Percentiles rank a stretch among this genome's conserved stretches.
These are phyloP conservation scores for Dactylonectria macrodidyma DNA, from an alignment of 2,329 filamentous ascomycete species.

Conservation along the genomic window DNA sequence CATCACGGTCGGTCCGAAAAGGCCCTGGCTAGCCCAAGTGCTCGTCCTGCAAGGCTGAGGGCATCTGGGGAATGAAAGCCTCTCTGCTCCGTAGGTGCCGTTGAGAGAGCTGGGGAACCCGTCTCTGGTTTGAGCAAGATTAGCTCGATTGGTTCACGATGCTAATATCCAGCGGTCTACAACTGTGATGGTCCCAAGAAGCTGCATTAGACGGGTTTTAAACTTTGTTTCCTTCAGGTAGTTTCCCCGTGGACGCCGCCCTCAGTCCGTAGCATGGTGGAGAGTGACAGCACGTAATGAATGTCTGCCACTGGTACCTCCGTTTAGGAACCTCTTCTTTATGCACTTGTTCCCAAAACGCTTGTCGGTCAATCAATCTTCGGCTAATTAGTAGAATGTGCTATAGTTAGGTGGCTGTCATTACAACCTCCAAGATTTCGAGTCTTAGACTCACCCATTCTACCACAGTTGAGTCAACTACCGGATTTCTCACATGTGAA, in stretches of 20 bases:
- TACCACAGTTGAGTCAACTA: too few relatives aligned
- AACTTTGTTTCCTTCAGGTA: background rate
- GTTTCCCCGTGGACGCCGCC: background rate
- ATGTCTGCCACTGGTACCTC: background rate
- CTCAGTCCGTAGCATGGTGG: background rate
- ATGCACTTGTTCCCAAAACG: background rate
- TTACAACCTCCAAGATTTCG: background rate
- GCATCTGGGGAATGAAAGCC: constrained; percentile 10
- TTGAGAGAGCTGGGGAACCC: background rate
- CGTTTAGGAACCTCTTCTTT: too few relatives aligned
- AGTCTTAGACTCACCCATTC: background rate
- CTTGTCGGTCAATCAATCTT: too few relatives aligned
- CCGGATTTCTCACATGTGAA: too few relatives aligned
- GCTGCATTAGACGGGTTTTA: background rate
- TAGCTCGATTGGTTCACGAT: background rate
- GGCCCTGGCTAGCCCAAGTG: constrained; percentile 33
- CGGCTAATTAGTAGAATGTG: too few relatives aligned
- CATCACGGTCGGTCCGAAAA: constrained; percentile 47
- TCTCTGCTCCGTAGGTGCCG: background rate
- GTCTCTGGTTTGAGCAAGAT: background rate
- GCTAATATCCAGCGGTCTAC: background rate
- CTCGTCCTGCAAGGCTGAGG: constrained; percentile 41
- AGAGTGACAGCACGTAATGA: background rate
- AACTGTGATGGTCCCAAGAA: background rate
- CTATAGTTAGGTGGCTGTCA: too few relatives aligned